A percentile compares a stretch with the other conserved stretches of the same genome.
These are phyloP conservation scores for Pythium aristosporum DNA, from an alignment of 352 stramenopile genomes.

Conservation along the genomic window DNA sequence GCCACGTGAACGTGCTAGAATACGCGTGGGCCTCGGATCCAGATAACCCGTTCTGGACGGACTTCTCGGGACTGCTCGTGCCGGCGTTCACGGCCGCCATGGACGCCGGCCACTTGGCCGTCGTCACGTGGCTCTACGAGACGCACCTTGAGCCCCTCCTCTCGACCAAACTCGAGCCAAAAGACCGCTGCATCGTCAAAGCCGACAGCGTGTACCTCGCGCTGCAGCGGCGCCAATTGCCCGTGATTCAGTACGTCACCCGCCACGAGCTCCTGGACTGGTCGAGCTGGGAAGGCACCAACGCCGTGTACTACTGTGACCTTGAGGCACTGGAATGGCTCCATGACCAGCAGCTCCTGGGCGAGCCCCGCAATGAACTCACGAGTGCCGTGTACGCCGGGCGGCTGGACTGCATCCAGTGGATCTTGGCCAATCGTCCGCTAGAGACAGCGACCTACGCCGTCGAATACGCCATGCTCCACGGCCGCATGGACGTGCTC, in stretches of 20 bases:
- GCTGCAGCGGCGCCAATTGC: slow-evolving; percentile 2
- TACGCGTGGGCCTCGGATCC: slow-evolving; percentile 9
- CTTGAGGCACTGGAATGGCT: slow-evolving; percentile 10
- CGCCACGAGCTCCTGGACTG: slow-evolving; percentile 16
- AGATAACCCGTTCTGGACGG: slow-evolving; percentile 26
- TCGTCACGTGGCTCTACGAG: slow-evolving; percentile 25
- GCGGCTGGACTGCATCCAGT: slow-evolving; percentile 20
- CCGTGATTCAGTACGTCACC: slow-evolving; percentile 14
- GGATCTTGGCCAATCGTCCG: slow-evolving; percentile 19
- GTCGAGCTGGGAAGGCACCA: slow-evolving; percentile 20
- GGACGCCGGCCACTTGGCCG: slow-evolving; percentile 9
- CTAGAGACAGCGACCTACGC: not conserved
- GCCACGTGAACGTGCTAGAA: slow-evolving; percentile 10
- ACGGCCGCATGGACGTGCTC: slow-evolving; percentile 10
- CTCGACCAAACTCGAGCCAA: not conserved
- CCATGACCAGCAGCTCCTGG: slow-evolving; percentile 3
- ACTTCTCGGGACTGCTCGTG: slow-evolving; percentile 8
- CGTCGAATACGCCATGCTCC: slow-evolving; percentile 16
- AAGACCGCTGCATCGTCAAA: slow-evolving; percentile 5
- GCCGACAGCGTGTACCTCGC: slow-evolving; percentile 11
- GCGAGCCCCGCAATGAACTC: slow-evolving; percentile 20
- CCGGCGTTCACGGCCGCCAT: slow-evolving; percentile 19
- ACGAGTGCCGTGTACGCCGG: slow-evolving; percentile 17
- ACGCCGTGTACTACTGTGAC: slow-evolving; percentile 19
- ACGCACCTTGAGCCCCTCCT: slow-evolving; percentile 17